Percentiles rank a stretch among this genome's conserved stretches.
Evolutionary conservation across 352 stramenopile genomes (phyloP).

Genomic region (Phytophthora pistaciae): DNA sequence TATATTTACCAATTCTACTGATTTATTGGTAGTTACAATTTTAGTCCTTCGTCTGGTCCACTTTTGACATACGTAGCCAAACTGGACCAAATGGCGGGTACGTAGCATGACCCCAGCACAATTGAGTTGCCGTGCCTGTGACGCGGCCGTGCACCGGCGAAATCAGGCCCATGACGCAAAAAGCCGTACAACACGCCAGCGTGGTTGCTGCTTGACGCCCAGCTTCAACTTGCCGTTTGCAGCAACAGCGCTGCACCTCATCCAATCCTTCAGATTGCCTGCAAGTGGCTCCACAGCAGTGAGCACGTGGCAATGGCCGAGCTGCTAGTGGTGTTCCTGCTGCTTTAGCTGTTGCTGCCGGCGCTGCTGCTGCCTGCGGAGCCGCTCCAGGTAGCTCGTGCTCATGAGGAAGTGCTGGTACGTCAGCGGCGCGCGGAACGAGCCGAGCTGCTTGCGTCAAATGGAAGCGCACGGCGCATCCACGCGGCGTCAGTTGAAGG

Average conservation of each 20-base stretch:
- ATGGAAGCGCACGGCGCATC: constrained; percentile 13
- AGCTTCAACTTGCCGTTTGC: constrained; percentile 33
- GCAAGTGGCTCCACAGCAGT: too few species aligned
- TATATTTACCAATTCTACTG: background rate
- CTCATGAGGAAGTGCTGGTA: constrained; percentile 64
- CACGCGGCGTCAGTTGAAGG: constrained; percentile 14
- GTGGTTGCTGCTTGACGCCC: background rate
- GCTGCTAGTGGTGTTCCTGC: background rate
- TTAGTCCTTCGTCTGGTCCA: background rate
- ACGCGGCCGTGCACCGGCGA: constrained; percentile 19
- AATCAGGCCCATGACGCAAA: constrained; percentile 42
- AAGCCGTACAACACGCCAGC: background rate
- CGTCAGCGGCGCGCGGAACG: constrained; percentile 17
- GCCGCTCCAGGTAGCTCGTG: constrained; percentile 61
- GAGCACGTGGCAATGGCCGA: background rate
- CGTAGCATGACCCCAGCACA: too few species aligned
- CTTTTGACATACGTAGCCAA: background rate
- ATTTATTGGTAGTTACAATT: background rate
- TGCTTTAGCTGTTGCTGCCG: background rate
- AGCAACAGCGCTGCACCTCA: background rate
- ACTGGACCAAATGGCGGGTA: too few species aligned
- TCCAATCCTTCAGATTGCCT: constrained; percentile 27
- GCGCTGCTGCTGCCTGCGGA: constrained; percentile 39
- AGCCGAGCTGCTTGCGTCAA: constrained; percentile 28
- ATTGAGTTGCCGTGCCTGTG: background rate